Base-by-base conservation (phyloP, 352 stramenopile genomes). In the Phytophthora litchii region DNA sequence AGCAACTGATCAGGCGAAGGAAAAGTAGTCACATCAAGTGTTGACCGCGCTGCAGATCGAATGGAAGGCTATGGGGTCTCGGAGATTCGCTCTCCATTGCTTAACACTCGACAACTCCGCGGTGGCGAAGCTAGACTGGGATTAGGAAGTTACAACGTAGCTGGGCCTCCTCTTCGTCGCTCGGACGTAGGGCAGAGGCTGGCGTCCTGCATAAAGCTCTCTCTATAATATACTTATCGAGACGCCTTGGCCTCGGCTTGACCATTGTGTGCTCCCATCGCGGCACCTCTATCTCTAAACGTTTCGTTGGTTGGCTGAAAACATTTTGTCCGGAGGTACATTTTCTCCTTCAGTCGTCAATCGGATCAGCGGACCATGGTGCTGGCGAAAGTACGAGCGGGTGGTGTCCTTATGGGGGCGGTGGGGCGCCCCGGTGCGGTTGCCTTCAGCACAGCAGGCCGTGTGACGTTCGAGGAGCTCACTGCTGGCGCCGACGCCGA, bases 401-500 rank as follows among this genome's bases (percentile, higher is more conserved):
- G 57, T n/a, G 41, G 58, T 9, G 29, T 38, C 8, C 29, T 65
- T 12, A 25, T 60, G 10, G 45, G 48, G 34, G 49, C 48, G 14
- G 43, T 64, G 42, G 51, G 64, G 42, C 60, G 48, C 14, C 42
- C 12, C 19, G 43, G 55, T 11, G 17, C 61, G 31, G 32, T 34
- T 32, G 54, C 57, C 7, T 62, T 71, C 17, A 48, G 60, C 34
- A 38, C 41, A 14, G 49, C 37, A 11, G 64, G 41, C 8, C 81
- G 77, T 16, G 56, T 71, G 27, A 70, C 59, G 1, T 92, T 91
- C 36, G 85, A 91, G 34, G 68, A 85, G 40, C 64, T 94, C 42
- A 87, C 81, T 29, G 79, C 78, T 3, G 72, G 67, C 19, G 82
- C 85, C 11, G 89, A 97, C 54, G 54, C 62, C 7, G 79, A 88